These are phyloP conservation scores for Dactylellina haptotyla DNA, from an alignment of 2,329 filamentous ascomycete species.

Conservation along the genomic window DNA sequence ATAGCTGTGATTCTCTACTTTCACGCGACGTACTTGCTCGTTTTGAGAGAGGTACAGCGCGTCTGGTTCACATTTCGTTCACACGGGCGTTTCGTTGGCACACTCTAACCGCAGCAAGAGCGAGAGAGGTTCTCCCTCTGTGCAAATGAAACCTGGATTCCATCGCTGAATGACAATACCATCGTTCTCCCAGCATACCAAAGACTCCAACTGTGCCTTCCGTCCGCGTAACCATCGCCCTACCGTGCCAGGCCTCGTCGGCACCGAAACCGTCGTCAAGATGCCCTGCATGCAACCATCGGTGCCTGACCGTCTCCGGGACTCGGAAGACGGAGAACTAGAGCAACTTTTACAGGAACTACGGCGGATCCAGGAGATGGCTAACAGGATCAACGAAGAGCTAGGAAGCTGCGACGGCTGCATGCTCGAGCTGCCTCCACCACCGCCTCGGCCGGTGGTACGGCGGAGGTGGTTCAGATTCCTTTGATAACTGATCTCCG, in stretches of 20 bases:
- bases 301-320: conserved; percentile 22
- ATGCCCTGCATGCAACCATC: conserved; percentile 39
- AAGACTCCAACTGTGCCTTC: not conserved
- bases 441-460: not conserved
- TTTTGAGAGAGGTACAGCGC: too few species aligned
- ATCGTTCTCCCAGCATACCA: not conserved
- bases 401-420: not conserved
- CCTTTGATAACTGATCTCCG: conserved; percentile 13
- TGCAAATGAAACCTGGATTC: not conserved
- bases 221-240: not conserved
- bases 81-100: too few species aligned
- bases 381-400: conserved; percentile 15
- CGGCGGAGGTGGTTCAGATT: conserved; percentile 20
- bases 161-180: not conserved
- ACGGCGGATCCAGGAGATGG: conserved; percentile 28
- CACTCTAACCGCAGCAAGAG: too few species aligned
- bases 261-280: not conserved
- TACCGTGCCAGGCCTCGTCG: not conserved
- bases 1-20: too few species aligned
- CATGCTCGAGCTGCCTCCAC: not conserved
- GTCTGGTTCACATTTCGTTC: too few species aligned
- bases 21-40: too few species aligned
- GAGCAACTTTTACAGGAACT: conserved; percentile 27
- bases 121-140: too few species aligned
- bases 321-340: conserved; percentile 24